Base-by-base conservation (phyloP, 331 rosid genomes). In the Rhamnella rubrinervis region DNA sequence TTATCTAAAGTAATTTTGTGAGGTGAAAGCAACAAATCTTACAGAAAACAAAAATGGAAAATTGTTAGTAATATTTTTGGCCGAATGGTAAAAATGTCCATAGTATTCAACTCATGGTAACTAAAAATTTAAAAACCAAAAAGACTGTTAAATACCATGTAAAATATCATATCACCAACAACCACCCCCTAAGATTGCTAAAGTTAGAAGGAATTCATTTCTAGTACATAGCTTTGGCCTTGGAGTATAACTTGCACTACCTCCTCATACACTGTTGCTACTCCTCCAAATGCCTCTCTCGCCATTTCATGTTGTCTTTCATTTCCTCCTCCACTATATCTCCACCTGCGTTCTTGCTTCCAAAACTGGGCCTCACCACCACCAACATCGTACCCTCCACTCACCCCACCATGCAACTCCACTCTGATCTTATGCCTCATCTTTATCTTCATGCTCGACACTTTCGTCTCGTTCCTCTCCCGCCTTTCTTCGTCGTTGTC, bases 361-460 rank as follows among this genome's bases (percentile, higher is more conserved):
- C 66, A 19, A 23, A 51, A 0, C 71, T 78, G 55, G 89, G 80
- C 69, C 82, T 80, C 49, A 81, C 82, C 50, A 81, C 76, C 56
- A 85, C 86, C 16, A 85, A 75, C 17, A 86, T 81, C 14, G 84
- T 81, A 0, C 77, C 86, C 70, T 78, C 84, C n/a, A 80, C 63
- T 71, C 63, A 60, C 39, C 62, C 83, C 83, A 18, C 77, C 67
- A 28, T 55, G 61, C 10, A 85, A 69, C 72, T 70, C 75, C 61
- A 82, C 37, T 76, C 62, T 57, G 28, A 67, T 66, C 70, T 15
- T 72, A 61, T 81, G 78, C 65, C 80, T 76, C 86, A 82, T 81
- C 68, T 75, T 76, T 78, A 81, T 77, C 69, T 73, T 73, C 72
- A 80, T 82, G 41, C 81, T 70, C 8, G 89, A 84, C 55, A 84